phyloP scores from a whole-genome alignment of 805 yeast genomes.

The Naumovozyma castellii region DNA sequence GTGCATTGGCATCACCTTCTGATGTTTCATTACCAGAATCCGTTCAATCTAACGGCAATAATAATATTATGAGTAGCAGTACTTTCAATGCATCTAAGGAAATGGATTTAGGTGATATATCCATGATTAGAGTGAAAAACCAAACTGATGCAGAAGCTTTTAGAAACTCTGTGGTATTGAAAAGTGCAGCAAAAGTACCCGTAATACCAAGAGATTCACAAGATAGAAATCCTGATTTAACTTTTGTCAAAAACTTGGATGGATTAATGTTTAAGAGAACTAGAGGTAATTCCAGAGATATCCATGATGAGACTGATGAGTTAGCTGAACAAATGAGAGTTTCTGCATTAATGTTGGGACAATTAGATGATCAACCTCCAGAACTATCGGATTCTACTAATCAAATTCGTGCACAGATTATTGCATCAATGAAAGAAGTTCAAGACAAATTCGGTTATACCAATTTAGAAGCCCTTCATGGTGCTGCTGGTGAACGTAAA shows the following conservation, averaged over 20 bases:
- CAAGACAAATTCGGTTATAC: slow-evolving; percentile 54
- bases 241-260: slow-evolving; percentile 29
- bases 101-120: slow-evolving; percentile 69
- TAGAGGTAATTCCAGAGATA: slow-evolving; percentile 9
- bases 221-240: slow-evolving; percentile 31
- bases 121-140: slow-evolving; percentile 47
- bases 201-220: slow-evolving; percentile 29
- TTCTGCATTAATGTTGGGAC: slow-evolving; percentile 90
- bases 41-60: neutral
- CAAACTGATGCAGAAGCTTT: slow-evolving; percentile 37
- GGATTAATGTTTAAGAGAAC: slow-evolving; percentile 14
- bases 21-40: neutral
- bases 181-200: slow-evolving; percentile 34
- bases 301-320: slow-evolving; percentile 35
- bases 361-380: slow-evolving; percentile 58
- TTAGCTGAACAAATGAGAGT: slow-evolving; percentile 90
- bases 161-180: slow-evolving; percentile 33
- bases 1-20: neutral
- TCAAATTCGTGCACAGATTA: slow-evolving; percentile 63
- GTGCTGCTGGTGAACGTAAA: slow-evolving; percentile 84
- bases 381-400: slow-evolving; percentile 39
- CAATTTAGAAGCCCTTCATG: slow-evolving; percentile 43
- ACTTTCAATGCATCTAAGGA: slow-evolving; percentile 31
- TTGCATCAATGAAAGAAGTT: slow-evolving; percentile 65
- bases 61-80: slow-evolving; percentile 1